phyloP scores from a whole-genome alignment of 495 filamentous ascomycete genomes.

The Rhypophila decipiens region DNA sequence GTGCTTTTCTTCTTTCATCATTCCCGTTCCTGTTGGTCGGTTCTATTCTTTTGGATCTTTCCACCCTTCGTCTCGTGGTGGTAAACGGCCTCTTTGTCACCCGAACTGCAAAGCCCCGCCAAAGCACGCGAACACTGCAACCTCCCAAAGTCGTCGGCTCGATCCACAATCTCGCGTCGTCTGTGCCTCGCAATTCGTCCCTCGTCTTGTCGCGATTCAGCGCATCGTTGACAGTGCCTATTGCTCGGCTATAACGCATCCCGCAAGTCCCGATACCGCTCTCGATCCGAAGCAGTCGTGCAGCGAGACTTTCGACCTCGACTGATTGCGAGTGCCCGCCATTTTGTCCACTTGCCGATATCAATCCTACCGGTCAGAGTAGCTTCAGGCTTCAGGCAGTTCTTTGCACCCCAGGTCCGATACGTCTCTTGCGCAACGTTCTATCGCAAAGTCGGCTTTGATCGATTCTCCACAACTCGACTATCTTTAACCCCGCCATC shows the following conservation, averaged over 20 bases:
- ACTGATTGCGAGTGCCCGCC: no score
- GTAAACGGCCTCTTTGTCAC: not conserved
- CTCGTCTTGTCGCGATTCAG: not conserved
- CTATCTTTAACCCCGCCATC: not conserved
- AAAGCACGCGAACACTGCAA: not conserved
- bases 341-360: no score
- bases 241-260: not conserved
- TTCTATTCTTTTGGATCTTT: slow-evolving; percentile 22
- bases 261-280: not conserved
- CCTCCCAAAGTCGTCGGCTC: not conserved
- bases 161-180: not conserved
- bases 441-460: no score
- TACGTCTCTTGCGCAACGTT: no score
- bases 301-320: no score
- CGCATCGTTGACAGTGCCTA: not conserved
- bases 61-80: slow-evolving; percentile 14
- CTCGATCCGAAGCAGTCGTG: no score
- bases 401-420: no score
- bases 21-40: slow-evolving; percentile 22
- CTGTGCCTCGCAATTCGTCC: not conserved
- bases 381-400: no score
- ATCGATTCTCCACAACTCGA: no score
- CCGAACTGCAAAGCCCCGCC: slow-evolving; percentile 6
- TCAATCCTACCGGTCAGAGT: no score
- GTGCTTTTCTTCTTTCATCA: slow-evolving; percentile 30